Percentiles rank a stretch among this genome's conserved stretches.
phyloP scores from a whole-genome alignment of 331 rosid species.

The Erythrophleum ivorense region DNA sequence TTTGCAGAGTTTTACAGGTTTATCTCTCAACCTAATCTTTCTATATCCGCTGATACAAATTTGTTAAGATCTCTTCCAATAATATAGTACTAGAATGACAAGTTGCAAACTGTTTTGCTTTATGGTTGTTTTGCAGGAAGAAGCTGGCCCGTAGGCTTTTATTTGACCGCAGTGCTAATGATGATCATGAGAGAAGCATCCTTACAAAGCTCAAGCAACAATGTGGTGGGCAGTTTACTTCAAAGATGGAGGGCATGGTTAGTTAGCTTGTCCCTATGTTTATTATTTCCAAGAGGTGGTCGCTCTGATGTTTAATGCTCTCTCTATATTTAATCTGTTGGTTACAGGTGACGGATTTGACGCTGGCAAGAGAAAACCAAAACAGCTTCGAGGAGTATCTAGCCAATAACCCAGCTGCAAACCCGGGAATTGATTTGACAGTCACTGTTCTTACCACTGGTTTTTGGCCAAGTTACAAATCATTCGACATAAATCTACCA shows the following conservation, averaged over 20 bases:
- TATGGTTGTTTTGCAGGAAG: conserved; percentile 63
- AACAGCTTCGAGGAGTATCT: too few species aligned
- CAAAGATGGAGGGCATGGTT: conserved; percentile 97
- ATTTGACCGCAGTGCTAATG: conserved; percentile 37
- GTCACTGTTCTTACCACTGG: conserved; percentile 92
- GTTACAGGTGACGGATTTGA: conserved; percentile 81
- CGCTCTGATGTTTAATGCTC: too few species aligned
- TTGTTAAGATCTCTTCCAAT: too few species aligned
- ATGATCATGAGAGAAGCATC: conserved; percentile 90
- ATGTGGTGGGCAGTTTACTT: conserved; percentile 89
- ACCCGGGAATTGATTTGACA: background rate
- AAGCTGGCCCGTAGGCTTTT: conserved; percentile 91
- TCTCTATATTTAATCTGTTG: background rate
- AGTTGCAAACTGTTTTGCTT: background rate
- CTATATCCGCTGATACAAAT: too few species aligned
- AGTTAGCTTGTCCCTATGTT: too few species aligned
- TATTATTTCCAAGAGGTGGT: background rate
- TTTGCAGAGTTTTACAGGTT: conserved; percentile 91
- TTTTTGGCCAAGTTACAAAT: conserved; percentile 96
- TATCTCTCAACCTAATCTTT: too few species aligned
- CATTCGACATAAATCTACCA: conserved; percentile 91
- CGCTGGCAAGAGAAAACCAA: conserved; percentile 73
- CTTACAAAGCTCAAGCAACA: conserved; percentile 87
- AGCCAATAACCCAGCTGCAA: too few species aligned
- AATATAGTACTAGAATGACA: too few species aligned